Percentiles rank a stretch among this genome's conserved stretches.
These are phyloP conservation scores for Plasmodium sp. DNA, from an alignment of 169 alveolate genomes.

Conservation along the genomic window DNA sequence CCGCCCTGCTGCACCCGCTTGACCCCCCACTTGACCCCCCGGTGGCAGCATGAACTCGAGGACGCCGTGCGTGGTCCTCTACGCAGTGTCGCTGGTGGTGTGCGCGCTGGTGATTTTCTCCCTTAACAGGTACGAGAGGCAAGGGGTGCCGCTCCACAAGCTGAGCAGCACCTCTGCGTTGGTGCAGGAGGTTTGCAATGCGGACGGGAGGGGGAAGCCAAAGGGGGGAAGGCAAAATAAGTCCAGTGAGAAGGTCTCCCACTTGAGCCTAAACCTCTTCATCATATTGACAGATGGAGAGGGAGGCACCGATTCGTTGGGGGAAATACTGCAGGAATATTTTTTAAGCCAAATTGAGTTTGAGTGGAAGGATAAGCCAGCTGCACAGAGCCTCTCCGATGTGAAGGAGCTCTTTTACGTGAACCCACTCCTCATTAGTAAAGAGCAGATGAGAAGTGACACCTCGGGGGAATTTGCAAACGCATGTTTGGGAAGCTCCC, in stretches of 20 bases:
- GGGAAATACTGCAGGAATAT: conserved; percentile 6
- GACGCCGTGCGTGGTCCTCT: conserved; percentile 8
- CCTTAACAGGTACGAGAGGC: conserved; percentile 50
- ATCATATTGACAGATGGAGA: conserved; percentile 1
- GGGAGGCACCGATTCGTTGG: conserved; percentile 1
- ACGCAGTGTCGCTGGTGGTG: conserved; percentile 24
- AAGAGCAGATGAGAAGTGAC: conserved; percentile 3
- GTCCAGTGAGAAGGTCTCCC: neutral
- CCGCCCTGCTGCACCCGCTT: neutral
- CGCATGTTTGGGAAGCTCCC: conserved; percentile 2
- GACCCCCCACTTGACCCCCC: neutral
- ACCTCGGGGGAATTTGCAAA: neutral
- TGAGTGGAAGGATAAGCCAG: neutral
- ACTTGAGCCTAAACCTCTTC: neutral
- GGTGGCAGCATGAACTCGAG: conserved; percentile 21
- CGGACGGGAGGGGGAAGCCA: neutral
- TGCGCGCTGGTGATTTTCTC: conserved; percentile 14
- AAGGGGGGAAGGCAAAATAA: neutral
- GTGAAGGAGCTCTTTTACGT: conserved; percentile 20
- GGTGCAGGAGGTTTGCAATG: neutral
- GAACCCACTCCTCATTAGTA: conserved; percentile 2
- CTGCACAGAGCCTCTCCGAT: neutral
- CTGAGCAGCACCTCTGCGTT: neutral
- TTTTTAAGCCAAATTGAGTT: neutral
- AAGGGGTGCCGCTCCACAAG: conserved; percentile 7